Evolutionary conservation across 2,329 filamentous ascomycete species (phyloP).

Genomic region (Ophiostoma ips): DNA sequence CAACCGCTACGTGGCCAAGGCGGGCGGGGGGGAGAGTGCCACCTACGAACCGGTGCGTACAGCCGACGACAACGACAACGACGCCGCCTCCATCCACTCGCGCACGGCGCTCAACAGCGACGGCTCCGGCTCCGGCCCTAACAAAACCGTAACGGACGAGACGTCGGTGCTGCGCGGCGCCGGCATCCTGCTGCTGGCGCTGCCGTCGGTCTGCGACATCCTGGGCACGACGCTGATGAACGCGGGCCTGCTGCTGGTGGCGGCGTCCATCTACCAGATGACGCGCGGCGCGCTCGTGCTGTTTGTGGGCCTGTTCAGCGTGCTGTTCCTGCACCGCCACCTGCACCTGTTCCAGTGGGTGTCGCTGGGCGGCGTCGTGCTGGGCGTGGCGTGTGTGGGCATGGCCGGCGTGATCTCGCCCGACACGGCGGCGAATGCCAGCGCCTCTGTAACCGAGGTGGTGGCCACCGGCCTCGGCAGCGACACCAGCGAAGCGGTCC

Average conservation of each 20-base stretch:
- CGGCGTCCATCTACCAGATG: constrained; percentile 97
- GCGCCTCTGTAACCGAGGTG: neutral
- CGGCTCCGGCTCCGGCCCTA: too few species aligned
- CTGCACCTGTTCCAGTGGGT: constrained; percentile 86
- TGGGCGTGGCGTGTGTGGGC: constrained; percentile 80
- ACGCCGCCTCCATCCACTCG: constrained; percentile 30
- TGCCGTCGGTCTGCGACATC: constrained; percentile 89
- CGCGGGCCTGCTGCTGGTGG: constrained; percentile 81
- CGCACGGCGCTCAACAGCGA: constrained; percentile 29
- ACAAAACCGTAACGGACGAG: constrained; percentile 11
- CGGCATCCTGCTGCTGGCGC: constrained; percentile 59
- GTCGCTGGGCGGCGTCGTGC: constrained; percentile 71
- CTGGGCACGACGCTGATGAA: constrained; percentile 96
- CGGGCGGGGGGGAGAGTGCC: constrained; percentile 16
- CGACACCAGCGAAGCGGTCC: constrained; percentile 36
- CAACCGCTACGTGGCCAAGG: constrained; percentile 33
- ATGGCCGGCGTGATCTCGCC: constrained; percentile 73
- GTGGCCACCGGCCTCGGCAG: constrained; percentile 24
- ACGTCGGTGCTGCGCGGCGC: constrained; percentile 56
- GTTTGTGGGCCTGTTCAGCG: constrained; percentile 91
- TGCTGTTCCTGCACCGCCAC: constrained; percentile 70
- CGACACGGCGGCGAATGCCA: constrained; percentile 27
- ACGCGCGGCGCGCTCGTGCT: constrained; percentile 86
- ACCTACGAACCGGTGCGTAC: constrained; percentile 53
- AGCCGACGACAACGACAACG: constrained; percentile 30